Percentiles rank a stretch among this genome's conserved stretches.
Evolutionary conservation across 2,329 filamentous ascomycete genomes (phyloP).

Genomic region (Fusarium newnesense): DNA sequence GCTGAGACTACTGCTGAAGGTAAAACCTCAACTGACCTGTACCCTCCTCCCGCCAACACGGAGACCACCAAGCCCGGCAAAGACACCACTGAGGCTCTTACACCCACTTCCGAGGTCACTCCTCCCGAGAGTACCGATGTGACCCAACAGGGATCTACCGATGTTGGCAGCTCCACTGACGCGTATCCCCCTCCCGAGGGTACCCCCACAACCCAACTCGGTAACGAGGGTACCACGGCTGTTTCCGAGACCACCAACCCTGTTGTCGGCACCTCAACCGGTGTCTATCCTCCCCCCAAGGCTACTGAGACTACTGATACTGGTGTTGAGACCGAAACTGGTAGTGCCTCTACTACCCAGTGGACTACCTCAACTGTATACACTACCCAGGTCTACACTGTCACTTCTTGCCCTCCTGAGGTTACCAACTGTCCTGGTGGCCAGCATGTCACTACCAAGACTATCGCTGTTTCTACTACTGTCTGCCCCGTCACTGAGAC

Average conservation of each 20-base stretch:
- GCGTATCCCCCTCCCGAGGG: conserved; percentile 18
- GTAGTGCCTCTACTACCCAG: conserved; percentile 14
- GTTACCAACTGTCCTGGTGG: conserved; percentile 33
- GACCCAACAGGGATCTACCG: conserved; percentile 22
- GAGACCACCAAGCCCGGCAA: conserved; percentile 12
- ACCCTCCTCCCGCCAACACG: conserved; percentile 18
- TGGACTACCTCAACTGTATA: conserved; percentile 36
- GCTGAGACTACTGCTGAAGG: not conserved
- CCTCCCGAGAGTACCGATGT: conserved; percentile 15
- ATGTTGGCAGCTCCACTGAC: conserved; percentile 5
- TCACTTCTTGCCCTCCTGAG: conserved; percentile 35
- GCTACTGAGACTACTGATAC: not conserved
- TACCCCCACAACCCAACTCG: not conserved
- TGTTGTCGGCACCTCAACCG: not conserved
- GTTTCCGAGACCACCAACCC: conserved; percentile 16
- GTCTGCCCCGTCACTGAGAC: conserved; percentile 37
- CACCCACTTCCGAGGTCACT: conserved; percentile 13
- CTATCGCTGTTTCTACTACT: conserved; percentile 38
- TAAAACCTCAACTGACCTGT: conserved; percentile 7
- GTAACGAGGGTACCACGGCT: not conserved
- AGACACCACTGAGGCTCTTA: conserved; percentile 18
- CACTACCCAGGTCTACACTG: conserved; percentile 38
- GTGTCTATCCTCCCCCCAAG: not conserved
- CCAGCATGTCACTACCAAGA: conserved; percentile 35
- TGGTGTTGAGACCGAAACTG: not conserved